Evolutionary conservation across 2,329 filamentous ascomycete species (phyloP), one percentile per base, ranked within the genome.

Genomic region (Trichocomaceae sp.): DNA sequence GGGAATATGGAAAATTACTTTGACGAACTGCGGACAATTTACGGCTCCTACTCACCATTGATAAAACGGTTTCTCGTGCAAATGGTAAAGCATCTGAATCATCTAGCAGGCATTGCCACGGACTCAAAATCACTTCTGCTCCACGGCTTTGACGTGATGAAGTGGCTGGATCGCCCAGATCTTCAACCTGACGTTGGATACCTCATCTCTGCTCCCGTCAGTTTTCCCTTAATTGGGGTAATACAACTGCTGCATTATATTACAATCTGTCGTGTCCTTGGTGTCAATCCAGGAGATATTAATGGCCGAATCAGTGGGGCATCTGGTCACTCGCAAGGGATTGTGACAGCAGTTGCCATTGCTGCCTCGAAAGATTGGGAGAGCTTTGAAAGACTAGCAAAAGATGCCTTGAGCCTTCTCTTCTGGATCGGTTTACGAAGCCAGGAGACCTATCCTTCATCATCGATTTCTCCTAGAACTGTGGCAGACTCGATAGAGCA

Each of bases 401-500:
- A 80, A 64, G 85, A 89, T 62, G 88, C 91, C 2, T 78, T 97
- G 61, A 93, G 88, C 31, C 88, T 96, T 66, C 86, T 99, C 26
- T 99, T 99, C 80, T 99, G 93, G 93, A 96, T 97, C 62, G 93
- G 93, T 69, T 85, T 91, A 57, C 87, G 93, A 66, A 96, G 91
- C 72, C 93, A 99, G 72, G 93, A 99, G 73, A 90, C 91, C 1
- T 99, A 96, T 74, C 93, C 93, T 44, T 84, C 88, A 62, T 97
- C 93, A 2, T 96, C 93, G 33, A 81, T 99, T 65, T 89, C 91
- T 3, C 93, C 93, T 0, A 87, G 83, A 46, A 88, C 13, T 3
- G 20, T 20, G 9, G 39, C 13, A n/a, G 45, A 42, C n/a, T 48
- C 46, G 7, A 15, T 22, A 29, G 26, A 17, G 19, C 15, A 54